phyloP scores from a whole-genome alignment of 352 stramenopile genomes.

The Phytophthora pinifolia region DNA sequence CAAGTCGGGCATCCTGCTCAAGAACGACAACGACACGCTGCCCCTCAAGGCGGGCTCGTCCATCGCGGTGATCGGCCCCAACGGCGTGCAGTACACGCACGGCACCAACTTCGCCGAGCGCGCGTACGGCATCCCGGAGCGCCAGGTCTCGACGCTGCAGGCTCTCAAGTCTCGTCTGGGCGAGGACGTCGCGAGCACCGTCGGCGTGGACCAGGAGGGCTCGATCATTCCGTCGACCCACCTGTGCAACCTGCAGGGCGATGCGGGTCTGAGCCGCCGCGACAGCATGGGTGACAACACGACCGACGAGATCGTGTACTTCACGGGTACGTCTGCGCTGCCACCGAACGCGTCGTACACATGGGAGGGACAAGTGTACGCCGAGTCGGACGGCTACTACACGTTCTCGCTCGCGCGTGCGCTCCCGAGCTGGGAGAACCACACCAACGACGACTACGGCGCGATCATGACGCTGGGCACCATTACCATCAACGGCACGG shows the following conservation, averaged over 20 bases:
- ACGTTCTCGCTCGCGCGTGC: slow-evolving; percentile 29
- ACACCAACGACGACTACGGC: slow-evolving; percentile 30
- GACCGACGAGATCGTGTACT: slow-evolving; percentile 31
- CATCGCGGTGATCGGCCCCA: slow-evolving; percentile 35
- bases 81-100: slow-evolving; percentile 37
- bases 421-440: slow-evolving; percentile 32
- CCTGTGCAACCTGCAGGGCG: slow-evolving; percentile 29
- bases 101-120: slow-evolving; percentile 34
- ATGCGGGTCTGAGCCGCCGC: slow-evolving; percentile 24
- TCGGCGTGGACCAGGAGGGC: slow-evolving; percentile 32
- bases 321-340: slow-evolving; percentile 28
- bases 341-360: slow-evolving; percentile 28
- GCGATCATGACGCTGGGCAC: slow-evolving; percentile 19
- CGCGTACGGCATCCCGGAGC: slow-evolving; percentile 32
- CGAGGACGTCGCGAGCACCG: slow-evolving; percentile 26
- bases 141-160: slow-evolving; percentile 26
- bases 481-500: slow-evolving; percentile 26
- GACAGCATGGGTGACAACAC: slow-evolving; percentile 17
- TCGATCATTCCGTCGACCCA: slow-evolving; percentile 34
- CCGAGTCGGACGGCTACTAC: slow-evolving; percentile 33
- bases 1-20: slow-evolving; percentile 36
- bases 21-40: slow-evolving; percentile 30
- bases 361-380: slow-evolving; percentile 29
- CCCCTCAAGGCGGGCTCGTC: slow-evolving; percentile 19
- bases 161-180: slow-evolving; percentile 27